These are phyloP conservation scores for Bremia lactucae DNA, from an alignment of 352 stramenopile genomes.

Conservation along the genomic window DNA sequence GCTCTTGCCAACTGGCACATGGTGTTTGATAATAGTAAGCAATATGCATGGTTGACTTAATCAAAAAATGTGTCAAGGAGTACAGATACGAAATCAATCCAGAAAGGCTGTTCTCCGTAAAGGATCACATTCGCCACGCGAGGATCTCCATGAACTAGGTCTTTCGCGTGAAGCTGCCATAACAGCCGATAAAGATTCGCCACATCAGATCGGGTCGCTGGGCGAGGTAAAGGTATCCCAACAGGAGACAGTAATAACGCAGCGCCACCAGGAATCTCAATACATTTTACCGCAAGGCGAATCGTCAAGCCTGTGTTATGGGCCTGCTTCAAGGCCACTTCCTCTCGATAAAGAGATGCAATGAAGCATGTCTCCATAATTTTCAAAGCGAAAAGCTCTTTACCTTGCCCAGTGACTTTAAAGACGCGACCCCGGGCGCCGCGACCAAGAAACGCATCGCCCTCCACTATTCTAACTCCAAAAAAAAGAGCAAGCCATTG, in stretches of 20 bases:
- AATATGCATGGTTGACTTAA: no score
- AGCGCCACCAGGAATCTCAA: no score
- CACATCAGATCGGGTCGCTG: neutral
- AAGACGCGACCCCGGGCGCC: no score
- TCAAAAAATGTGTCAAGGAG: no score
- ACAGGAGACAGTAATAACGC: no score
- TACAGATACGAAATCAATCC: neutral
- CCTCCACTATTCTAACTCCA: neutral
- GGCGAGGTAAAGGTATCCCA: neutral
- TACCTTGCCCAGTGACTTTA: neutral
- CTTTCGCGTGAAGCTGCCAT: neutral
- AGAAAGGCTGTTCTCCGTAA: neutral
- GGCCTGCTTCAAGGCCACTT: neutral
- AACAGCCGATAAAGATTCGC: neutral
- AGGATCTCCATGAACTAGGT: neutral
- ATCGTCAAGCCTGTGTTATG: neutral
- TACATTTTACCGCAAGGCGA: no score
- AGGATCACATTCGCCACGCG: neutral
- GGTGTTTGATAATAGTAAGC: no score
- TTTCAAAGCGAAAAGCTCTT: neutral
- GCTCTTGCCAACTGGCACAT: no score
- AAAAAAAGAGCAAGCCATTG: neutral
- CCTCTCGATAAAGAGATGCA: neutral
- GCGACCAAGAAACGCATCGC: neutral
- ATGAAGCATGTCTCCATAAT: neutral